Conservation (phyloP, 345 rosid genomes). For the Erodium maritimum region DNA sequence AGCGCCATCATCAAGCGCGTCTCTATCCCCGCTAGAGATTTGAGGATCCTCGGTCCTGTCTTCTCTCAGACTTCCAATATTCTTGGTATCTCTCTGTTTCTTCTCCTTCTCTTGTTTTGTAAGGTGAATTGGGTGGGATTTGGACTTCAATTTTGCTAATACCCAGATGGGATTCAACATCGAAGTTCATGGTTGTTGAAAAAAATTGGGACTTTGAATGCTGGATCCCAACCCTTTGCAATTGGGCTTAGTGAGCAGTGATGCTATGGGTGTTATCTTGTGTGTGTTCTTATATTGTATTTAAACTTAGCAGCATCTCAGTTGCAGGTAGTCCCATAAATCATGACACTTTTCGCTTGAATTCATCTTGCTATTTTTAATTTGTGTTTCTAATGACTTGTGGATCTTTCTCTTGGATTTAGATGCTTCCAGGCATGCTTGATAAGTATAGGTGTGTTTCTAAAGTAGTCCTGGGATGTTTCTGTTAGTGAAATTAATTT, state of each 20-base stretch:
- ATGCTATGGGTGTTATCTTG: background rate
- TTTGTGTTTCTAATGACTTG: background rate
- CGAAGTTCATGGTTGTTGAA: background rate
- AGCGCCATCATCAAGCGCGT: conserved; percentile 58
- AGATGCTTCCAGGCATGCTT: background rate
- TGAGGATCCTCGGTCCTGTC: conserved; percentile 87
- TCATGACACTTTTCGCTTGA: background rate
- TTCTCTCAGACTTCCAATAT: conserved; percentile 84
- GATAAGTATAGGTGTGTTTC: background rate
- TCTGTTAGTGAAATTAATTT: background rate
- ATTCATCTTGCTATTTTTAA: background rate
- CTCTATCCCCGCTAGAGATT: conserved; percentile 79
- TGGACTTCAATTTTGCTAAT: background rate
- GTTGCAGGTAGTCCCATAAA: background rate
- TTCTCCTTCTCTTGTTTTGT: background rate
- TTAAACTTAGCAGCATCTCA: background rate
- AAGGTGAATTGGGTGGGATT: background rate
- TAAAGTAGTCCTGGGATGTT: background rate
- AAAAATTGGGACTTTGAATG: too few relatives aligned
- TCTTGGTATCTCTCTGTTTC: conserved; percentile 32
- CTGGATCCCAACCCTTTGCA: too few relatives aligned
- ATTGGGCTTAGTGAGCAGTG: background rate
- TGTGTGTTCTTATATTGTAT: background rate
- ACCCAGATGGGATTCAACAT: background rate
- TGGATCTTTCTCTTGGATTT: background rate